phyloP scores from a whole-genome alignment of 2,329 filamentous ascomycete genomes.

The Alternaria arborescens region DNA sequence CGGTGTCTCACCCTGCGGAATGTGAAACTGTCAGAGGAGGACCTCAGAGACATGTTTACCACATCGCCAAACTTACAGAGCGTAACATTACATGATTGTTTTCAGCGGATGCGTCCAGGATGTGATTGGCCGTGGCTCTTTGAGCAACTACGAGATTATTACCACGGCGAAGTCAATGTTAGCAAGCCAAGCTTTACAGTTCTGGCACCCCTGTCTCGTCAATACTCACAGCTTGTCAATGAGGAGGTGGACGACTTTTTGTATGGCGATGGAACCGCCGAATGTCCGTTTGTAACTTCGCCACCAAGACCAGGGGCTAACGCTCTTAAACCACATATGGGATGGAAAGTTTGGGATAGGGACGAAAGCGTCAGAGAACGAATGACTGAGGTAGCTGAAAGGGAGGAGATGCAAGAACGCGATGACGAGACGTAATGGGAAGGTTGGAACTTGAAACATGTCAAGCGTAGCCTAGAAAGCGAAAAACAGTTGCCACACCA shows the following conservation, averaged over 20 bases:
- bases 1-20: slow-evolving; percentile 8
- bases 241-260: slow-evolving; percentile 21
- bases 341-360: slow-evolving; percentile 19
- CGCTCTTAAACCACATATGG: slow-evolving; percentile 6
- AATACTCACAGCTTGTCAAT: slow-evolving; percentile 8
- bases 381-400: slow-evolving; percentile 3
- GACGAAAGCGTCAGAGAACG: slow-evolving; percentile 9
- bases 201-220: neutral
- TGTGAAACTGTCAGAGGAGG: neutral
- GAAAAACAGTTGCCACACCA: neutral
- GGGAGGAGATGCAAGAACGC: neutral
- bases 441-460: neutral
- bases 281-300: slow-evolving; percentile 14
- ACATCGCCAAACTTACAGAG: slow-evolving; percentile 1
- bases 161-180: neutral
- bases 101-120: neutral
- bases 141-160: neutral
- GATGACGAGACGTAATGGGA: neutral
- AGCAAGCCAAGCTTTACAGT: slow-evolving; percentile 2
- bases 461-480: neutral
- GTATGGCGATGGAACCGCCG: slow-evolving; percentile 5
- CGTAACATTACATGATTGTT: slow-evolving; percentile 3
- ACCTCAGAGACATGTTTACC: slow-evolving; percentile 1
- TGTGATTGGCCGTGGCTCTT: neutral
- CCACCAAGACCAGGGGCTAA: neutral